These are phyloP conservation scores for Ceriops zippeliana DNA, from an alignment of 345 rosid species.

Conservation along the genomic window DNA sequence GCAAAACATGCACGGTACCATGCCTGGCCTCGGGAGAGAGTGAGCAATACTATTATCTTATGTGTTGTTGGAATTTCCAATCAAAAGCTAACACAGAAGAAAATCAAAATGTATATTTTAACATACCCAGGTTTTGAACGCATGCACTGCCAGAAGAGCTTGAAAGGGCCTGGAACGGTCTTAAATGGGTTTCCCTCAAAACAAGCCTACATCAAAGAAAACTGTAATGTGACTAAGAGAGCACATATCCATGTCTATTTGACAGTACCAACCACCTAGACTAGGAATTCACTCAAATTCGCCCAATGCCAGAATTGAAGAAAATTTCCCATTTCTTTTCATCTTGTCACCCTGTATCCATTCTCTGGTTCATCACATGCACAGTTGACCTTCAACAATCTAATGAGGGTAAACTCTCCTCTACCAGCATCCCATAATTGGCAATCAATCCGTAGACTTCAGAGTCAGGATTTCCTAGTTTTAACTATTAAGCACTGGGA, in stretches of 20 bases:
- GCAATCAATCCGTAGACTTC: too few species aligned
- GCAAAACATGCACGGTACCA: background rate
- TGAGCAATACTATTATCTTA: background rate
- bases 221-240: background rate
- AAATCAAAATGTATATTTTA: background rate
- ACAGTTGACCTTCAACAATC: too few species aligned
- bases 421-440: too few species aligned
- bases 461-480: too few species aligned
- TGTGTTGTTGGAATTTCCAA: background rate
- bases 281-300: background rate
- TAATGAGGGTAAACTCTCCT: too few species aligned
- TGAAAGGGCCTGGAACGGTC: constrained; percentile 97
- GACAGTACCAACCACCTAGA: background rate
- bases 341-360: background rate
- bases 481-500: too few species aligned
- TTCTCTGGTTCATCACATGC: too few species aligned
- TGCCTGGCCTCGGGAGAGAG: too few species aligned
- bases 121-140: constrained; percentile 95
- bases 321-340: too few species aligned
- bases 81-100: background rate
- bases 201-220: constrained; percentile 54
- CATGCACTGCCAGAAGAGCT: constrained; percentile 90
- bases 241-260: background rate
- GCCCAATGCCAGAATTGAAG: background rate
- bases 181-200: constrained; percentile 97